Evolutionary conservation across 2,329 filamentous ascomycete genomes (phyloP), one percentile per base, ranked within the genome.

Genomic region (Beauveria rudraprayagi): DNA sequence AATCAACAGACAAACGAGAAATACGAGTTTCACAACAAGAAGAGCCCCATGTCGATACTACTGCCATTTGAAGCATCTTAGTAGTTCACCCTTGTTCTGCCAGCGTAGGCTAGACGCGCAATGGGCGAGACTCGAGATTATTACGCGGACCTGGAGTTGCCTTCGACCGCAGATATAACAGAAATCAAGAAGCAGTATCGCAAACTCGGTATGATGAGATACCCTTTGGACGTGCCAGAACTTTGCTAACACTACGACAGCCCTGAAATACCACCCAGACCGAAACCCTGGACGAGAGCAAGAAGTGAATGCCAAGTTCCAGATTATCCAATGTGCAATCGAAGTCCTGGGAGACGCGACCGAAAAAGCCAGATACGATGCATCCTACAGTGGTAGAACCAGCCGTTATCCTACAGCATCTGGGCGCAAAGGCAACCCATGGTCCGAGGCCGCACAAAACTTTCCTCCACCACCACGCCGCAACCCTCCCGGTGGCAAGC

Each of bases 101-200:
- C 48, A 44, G 46, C 37, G n/a, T 24, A 28, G 56, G 47, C 37
- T 14, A 46, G 40, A 10, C 24, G 55, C 34, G 61, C 40, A 64
- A 76, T 76, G 74, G 72, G 67, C 19, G 64, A 69, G 61, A 82
- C 80, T 67, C 83, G 85, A 68, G 89, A 95, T 75, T 94, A 94
- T 75, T 96, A 96, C 75, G 88, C 86, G 64, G 91, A 95, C 76
- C 80, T 96, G 60, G 90, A 90, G 65, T 76, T 96, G 61, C 74
- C 84, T 2, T 77, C 83, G 11, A 83, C 81, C 67, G 90, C 90
- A 58, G 85, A 88, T 66, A 76, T 85, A 48, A 83, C 86, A 34
- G 90, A 94, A 46, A 86, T 96, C 71, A 93, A 91, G 77, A 94
- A 88, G 73, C 88, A 92, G 69, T 96, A 92, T 74, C 84, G 89